Conservation (phyloP, 192 early-diverging fungal genomes). For the Backusella macrospora region DNA sequence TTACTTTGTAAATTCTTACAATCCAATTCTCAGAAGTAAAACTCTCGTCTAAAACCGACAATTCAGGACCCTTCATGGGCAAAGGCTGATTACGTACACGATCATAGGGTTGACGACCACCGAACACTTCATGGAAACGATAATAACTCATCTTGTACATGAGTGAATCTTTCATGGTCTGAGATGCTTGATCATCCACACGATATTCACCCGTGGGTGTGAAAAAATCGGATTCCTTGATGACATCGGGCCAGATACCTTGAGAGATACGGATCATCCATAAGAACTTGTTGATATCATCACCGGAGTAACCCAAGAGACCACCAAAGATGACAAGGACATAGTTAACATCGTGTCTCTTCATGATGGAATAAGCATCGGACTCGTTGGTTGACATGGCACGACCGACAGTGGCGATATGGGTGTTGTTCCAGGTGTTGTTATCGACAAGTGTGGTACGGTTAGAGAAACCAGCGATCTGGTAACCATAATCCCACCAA, state of each 20-base stretch:
- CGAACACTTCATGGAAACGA: conserved; percentile 89
- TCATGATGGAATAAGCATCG: conserved; percentile 89
- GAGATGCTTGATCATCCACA: conserved; percentile 87
- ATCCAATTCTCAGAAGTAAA: conserved; percentile 97
- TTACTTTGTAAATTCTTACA: conserved; percentile 98
- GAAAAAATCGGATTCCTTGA: conserved; percentile 89
- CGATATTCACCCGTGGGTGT: conserved; percentile 88
- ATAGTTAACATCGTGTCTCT: conserved; percentile 94
- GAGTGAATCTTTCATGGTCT: conserved; percentile 87
- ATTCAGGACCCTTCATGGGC: conserved; percentile 75
- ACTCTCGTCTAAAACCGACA: conserved; percentile 90
- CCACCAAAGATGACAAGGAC: conserved; percentile 97
- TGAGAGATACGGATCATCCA: conserved; percentile 99
- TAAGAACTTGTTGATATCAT: conserved; percentile 99
- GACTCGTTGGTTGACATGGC: conserved; percentile 92
- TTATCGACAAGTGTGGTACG: conserved; percentile 97
- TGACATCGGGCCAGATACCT: conserved; percentile 92
- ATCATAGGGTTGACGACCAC: conserved; percentile 71
- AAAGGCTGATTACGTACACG: conserved; percentile 82
- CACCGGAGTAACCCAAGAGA: conserved; percentile 96
- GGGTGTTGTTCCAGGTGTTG: conserved; percentile 99
- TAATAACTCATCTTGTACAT: conserved; percentile 99
- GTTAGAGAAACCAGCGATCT: conserved; percentile 99
- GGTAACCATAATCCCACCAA: conserved; percentile 99
- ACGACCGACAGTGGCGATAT: conserved; percentile 96